A percentile compares a stretch with the other conserved stretches of the same genome.
phyloP scores from a whole-genome alignment of 305 asterid species.

The Fraxinus greggii region DNA sequence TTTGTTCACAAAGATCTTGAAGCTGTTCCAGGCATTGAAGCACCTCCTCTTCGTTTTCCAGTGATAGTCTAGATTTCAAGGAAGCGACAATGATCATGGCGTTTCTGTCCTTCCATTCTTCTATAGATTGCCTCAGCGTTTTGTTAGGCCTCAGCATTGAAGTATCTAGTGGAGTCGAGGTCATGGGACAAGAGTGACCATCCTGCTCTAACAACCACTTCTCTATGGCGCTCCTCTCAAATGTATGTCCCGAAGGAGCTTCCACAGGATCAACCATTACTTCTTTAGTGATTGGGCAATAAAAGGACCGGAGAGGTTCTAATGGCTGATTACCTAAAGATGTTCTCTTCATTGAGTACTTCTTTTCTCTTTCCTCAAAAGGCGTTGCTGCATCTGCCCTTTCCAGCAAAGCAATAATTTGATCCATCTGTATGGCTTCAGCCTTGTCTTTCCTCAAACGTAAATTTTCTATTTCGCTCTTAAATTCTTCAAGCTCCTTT shows the following conservation, averaged over 20 bases:
- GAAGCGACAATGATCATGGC: slow-evolving; percentile 55
- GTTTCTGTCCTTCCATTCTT: slow-evolving; percentile 73
- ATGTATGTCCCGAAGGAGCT: slow-evolving; percentile 62
- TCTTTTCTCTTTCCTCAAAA: slow-evolving; percentile 48
- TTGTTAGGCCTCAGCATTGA: slow-evolving; percentile 67
- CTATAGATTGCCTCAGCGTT: slow-evolving; percentile 66
- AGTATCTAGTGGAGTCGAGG: slow-evolving; percentile 38
- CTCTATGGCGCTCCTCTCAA: slow-evolving; percentile 60
- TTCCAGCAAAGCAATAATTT: slow-evolving; percentile 58
- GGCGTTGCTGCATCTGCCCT: slow-evolving; percentile 57
- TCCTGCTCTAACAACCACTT: slow-evolving; percentile 53
- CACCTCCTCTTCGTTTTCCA: slow-evolving; percentile 42
- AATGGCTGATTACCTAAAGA: slow-evolving; percentile 54
- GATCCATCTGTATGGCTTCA: slow-evolving; percentile 70
- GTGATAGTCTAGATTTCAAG: slow-evolving; percentile 42
- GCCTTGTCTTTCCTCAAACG: slow-evolving; percentile 52
- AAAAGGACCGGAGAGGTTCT: slow-evolving; percentile 55
- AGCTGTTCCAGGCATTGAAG: slow-evolving; percentile 44
- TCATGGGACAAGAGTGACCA: slow-evolving; percentile 44
- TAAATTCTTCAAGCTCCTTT: slow-evolving; percentile 59
- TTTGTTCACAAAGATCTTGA: slow-evolving; percentile 52
- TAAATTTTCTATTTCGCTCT: slow-evolving; percentile 49
- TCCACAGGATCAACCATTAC: slow-evolving; percentile 73
- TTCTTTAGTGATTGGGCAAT: slow-evolving; percentile 58
- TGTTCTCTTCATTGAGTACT: slow-evolving; percentile 45